A percentile compares a stretch with the other conserved stretches of the same genome.
phyloP scores from a whole-genome alignment of 129 eudicot species.

The Arctium minus region DNA sequence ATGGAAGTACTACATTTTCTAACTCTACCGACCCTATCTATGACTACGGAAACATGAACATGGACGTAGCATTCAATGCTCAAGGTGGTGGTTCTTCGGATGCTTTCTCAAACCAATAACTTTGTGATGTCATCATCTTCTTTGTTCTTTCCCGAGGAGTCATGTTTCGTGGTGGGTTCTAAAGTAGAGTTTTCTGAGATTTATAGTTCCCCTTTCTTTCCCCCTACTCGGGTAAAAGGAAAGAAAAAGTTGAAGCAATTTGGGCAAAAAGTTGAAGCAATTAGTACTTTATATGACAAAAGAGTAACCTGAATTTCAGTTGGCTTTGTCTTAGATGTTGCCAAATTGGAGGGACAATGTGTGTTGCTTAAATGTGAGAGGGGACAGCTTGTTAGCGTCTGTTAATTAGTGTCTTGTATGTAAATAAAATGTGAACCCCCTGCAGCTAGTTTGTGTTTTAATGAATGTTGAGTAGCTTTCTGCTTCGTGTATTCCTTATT shows the following conservation, averaged over 20 bases:
- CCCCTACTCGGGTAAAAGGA: background rate
- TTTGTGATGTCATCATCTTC: background rate
- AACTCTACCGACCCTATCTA: background rate
- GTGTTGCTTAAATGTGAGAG: constrained; percentile 11
- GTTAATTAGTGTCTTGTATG: background rate
- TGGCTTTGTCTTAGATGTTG: constrained; percentile 3
- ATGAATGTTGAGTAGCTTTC: background rate
- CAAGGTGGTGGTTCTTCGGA: background rate
- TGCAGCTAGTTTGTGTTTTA: background rate
- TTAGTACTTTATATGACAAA: constrained; percentile 1
- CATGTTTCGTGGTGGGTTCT: constrained; percentile 13
- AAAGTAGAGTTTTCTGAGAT: constrained; percentile 14
- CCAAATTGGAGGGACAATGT: background rate
- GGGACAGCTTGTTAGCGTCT: constrained; percentile 1
- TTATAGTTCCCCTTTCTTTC: background rate
- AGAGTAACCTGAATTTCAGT: constrained; percentile 5
- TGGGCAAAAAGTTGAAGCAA: background rate
- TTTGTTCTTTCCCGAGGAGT: constrained; percentile 13
- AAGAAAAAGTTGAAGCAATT: background rate
- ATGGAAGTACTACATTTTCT: background rate
- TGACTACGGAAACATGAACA: constrained; percentile 12
- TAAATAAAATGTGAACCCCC: background rate
- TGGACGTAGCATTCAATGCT: constrained; percentile 7
- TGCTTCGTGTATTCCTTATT: background rate
- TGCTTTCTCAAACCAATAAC: constrained; percentile 4